Percentiles rank a stretch among this genome's conserved stretches.
Evolutionary conservation across 2,329 filamentous ascomycete genomes (phyloP).

Genomic region (Gaeumannomyces tritici): DNA sequence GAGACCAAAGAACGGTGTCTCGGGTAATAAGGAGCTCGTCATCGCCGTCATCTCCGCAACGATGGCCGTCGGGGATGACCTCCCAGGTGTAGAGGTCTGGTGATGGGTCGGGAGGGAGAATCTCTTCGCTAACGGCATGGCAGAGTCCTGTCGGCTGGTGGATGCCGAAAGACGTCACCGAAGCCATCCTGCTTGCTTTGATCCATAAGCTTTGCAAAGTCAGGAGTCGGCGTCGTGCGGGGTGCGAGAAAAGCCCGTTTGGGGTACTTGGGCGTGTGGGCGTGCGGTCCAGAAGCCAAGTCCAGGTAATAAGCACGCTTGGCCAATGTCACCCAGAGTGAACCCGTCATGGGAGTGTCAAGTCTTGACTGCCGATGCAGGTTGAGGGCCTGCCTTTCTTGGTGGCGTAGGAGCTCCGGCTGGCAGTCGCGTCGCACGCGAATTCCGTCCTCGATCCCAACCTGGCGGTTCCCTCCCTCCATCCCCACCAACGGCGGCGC

Average conservation of each 20-base stretch:
- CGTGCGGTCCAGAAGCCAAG: no score
- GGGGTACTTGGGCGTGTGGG: not conserved
- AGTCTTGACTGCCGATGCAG: not conserved
- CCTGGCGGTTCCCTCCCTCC: not conserved
- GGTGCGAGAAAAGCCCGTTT: not conserved
- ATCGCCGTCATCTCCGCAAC: constrained; percentile 33
- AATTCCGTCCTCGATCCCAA: not conserved
- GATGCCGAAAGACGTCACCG: constrained; percentile 80
- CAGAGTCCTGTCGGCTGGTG: constrained; percentile 79
- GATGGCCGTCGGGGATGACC: constrained; percentile 33
- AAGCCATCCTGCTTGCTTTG: constrained; percentile 55
- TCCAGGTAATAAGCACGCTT: not conserved
- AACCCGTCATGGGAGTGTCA: not conserved
- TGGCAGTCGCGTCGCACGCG: constrained; percentile 2
- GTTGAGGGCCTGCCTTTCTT: not conserved
- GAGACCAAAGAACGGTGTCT: constrained; percentile 77
- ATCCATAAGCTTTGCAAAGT: constrained; percentile 7
- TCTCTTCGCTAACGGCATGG: constrained; percentile 72
- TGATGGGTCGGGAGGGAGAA: constrained; percentile 60
- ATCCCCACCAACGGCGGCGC: not conserved
- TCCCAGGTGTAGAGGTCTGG: constrained; percentile 68
- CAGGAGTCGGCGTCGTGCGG: not conserved
- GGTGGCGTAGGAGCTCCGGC: not conserved
- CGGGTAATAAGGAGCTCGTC: constrained; percentile 75
- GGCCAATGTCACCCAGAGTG: not conserved